These are phyloP conservation scores for Penicillium roqueforti DNA, from an alignment of 495 filamentous ascomycete species.

Conservation along the genomic window DNA sequence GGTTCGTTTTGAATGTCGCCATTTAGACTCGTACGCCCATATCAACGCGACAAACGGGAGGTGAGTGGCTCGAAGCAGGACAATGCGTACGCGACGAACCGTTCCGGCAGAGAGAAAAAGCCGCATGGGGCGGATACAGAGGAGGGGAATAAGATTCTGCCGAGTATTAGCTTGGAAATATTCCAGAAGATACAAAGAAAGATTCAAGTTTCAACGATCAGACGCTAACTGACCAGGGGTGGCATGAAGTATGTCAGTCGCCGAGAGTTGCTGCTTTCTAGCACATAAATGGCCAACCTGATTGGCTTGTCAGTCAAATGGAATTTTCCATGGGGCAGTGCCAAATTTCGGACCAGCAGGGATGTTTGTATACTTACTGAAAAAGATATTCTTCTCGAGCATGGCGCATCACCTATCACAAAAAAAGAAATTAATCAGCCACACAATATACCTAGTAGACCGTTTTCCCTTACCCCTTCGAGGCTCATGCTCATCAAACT, in stretches of 20 bases:
- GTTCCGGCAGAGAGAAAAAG: slow-evolving; percentile 68
- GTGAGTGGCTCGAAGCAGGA: slow-evolving; percentile 71
- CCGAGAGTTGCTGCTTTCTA: slow-evolving; percentile 71
- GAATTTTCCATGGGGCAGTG: background rate
- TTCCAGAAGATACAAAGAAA: slow-evolving; percentile 17
- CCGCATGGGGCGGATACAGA: slow-evolving; percentile 78
- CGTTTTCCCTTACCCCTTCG: slow-evolving; percentile 60
- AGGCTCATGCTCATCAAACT: slow-evolving; percentile 89
- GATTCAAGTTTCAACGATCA: background rate
- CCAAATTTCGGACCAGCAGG: slow-evolving; percentile 3
- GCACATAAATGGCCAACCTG: slow-evolving; percentile 63
- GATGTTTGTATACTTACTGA: slow-evolving; percentile 48
- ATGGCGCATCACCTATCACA: slow-evolving; percentile 53
- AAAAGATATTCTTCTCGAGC: slow-evolving; percentile 79
- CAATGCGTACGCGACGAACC: slow-evolving; percentile 68
- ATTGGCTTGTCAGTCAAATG: slow-evolving; percentile 7
- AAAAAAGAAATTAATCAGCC: slow-evolving; percentile 2
- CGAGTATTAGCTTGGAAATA: slow-evolving; percentile 21
- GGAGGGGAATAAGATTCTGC: slow-evolving; percentile 78
- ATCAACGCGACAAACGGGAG: slow-evolving; percentile 60
- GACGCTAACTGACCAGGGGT: slow-evolving; percentile 45
- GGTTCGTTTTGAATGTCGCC: slow-evolving; percentile 26
- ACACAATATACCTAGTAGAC: background rate
- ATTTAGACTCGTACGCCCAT: slow-evolving; percentile 52
- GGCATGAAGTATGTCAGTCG: slow-evolving; percentile 79